A percentile compares a stretch with the other conserved stretches of the same genome.
Conservation (phyloP, 179 eudicot species). For the Silene vulgaris region DNA sequence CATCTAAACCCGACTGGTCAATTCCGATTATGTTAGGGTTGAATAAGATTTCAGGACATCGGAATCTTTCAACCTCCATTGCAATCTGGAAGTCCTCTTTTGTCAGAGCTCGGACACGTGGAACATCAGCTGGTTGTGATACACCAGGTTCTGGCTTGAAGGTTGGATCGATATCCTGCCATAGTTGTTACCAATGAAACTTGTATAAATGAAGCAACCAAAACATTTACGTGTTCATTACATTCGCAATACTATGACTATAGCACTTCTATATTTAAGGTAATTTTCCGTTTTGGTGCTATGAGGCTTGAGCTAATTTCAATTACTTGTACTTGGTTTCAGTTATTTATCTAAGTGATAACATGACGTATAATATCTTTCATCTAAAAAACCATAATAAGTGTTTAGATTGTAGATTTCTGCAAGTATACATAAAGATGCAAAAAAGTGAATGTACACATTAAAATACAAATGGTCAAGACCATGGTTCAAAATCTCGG, state of each 20-base stretch:
- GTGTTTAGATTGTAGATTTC: not conserved
- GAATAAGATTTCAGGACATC: constrained; percentile 88
- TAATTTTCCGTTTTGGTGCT: not conserved
- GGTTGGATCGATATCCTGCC: constrained; percentile 88
- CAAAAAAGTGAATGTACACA: not conserved
- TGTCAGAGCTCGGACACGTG: constrained; percentile 66
- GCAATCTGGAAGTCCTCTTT: constrained; percentile 83
- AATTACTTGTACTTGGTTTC: not conserved
- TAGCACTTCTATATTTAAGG: not conserved
- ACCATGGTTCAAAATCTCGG: too few relatives aligned
- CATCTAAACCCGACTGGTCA: constrained; percentile 89
- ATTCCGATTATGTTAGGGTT: constrained; percentile 73
- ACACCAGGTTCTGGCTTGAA: constrained; percentile 59
- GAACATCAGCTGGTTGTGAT: constrained; percentile 45
- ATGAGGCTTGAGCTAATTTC: not conserved
- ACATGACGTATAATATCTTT: not conserved
- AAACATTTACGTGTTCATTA: not conserved
- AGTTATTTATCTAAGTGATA: too few relatives aligned
- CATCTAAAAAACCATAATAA: not conserved
- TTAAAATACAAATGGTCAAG: not conserved
- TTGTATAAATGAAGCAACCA: constrained; percentile 7
- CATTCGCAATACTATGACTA: not conserved
- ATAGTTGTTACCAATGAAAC: not conserved
- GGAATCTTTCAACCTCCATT: constrained; percentile 84
- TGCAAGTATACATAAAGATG: not conserved